Base-by-base conservation (phyloP, 768 basidiomycete species). In the Lactarius vividus region DNA sequence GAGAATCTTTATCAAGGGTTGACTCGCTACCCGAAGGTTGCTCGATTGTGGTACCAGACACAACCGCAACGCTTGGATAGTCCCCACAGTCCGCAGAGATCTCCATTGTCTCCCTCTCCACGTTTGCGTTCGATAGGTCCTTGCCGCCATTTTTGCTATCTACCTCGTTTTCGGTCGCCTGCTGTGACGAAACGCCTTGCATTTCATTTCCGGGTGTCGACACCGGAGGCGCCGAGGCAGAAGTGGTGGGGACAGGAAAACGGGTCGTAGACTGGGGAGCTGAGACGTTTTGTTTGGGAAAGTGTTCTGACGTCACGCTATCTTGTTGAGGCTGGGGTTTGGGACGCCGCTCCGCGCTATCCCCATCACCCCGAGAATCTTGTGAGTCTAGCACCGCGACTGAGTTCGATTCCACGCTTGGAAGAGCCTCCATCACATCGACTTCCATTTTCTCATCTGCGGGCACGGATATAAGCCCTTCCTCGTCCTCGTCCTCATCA, bases 401-500 rank as follows among this genome's bases (percentile, higher is more conserved):
- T 35, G 61, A 33, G 3, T 39, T 28, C 4, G 29, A 29, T 13
- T 33, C 60, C 28, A 15, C 10, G 28, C 40, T 26, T 7, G 31
- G 31, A 57, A 4, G 61, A 31, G 61, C 11, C 31, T n/a, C 31
- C 15, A 33, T 16, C 23, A 16, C 11, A 33, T 53, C 44, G 1
- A 58, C 31, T 10, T 39, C 39, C 20, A 28, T 46, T n/a, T 37
- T 39, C 3, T 59, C 49, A 8, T 44, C 31, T 6, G 42, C 35
- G 20, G 66, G 26, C 1, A n/a, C 35, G 8, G 33, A 18, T 18
- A 39, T 44, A 9, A 33, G 35, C 39, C 8, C 49, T 23, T 33
- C 57, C 0, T 67, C 66, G 1, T 63, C 66, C n/a, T 67, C 66
- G 1, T 63, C 66, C n/a, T 67, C 65, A 37, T 66, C 66, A 46